Percentiles rank a stretch among this genome's conserved stretches.
These are phyloP conservation scores for Fusarium redolens DNA, from an alignment of 2,329 filamentous ascomycete species.

Conservation along the genomic window DNA sequence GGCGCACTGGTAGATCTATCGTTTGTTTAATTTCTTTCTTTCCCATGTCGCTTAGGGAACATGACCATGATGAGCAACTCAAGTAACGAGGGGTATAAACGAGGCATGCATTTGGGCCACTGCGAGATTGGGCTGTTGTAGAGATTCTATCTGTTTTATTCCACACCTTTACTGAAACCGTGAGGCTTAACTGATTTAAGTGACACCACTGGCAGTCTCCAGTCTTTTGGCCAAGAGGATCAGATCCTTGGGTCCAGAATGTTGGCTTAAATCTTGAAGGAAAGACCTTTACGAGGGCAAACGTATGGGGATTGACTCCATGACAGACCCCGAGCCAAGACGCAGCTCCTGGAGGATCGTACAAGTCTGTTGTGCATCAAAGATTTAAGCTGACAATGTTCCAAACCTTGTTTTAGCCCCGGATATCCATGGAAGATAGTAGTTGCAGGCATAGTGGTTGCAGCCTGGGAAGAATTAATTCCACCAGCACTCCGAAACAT, in stretches of 20 bases:
- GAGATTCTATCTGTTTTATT: constrained; percentile 16
- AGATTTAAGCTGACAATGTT: not conserved
- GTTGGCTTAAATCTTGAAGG: not conserved
- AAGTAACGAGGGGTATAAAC: constrained; percentile 33
- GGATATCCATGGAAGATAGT: not conserved
- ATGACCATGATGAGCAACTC: constrained; percentile 37
- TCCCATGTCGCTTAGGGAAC: constrained; percentile 21
- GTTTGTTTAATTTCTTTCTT: constrained; percentile 24
- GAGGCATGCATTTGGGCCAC: constrained; percentile 32
- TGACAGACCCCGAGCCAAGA: not conserved
- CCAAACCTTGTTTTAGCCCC: not conserved
- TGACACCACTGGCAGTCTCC: not conserved
- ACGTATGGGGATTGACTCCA: not conserved
- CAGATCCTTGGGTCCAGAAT: not conserved
- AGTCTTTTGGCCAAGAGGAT: not conserved
- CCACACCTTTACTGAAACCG: not conserved
- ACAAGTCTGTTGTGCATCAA: not conserved
- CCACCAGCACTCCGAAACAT: not conserved
- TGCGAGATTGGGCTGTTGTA: constrained; percentile 26
- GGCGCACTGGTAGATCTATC: constrained; percentile 37
- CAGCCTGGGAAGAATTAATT: not conserved
- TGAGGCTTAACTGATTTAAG: not conserved
- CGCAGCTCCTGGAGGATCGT: not conserved
- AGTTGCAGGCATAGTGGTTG: no score
- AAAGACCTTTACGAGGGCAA: not conserved